Evolutionary conservation across 768 basidiomycete species (phyloP).

Genomic region (Artomyces pyxidatus): DNA sequence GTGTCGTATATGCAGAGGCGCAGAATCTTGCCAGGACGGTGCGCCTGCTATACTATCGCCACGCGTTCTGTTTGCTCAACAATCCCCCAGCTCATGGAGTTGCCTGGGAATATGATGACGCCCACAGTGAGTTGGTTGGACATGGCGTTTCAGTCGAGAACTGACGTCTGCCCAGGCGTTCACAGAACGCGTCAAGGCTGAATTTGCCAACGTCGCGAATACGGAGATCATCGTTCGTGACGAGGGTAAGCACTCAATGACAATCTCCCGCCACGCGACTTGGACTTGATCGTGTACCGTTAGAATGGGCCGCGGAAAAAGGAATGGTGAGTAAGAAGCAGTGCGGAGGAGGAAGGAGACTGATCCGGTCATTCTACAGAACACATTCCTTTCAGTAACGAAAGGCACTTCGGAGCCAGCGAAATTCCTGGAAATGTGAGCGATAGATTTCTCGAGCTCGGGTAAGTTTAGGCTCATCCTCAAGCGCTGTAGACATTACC

Average conservation of each 20-base stretch:
- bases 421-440: slow-evolving; percentile 79
- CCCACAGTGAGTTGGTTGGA: slow-evolving; percentile 48
- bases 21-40: slow-evolving; percentile 80
- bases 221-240: slow-evolving; percentile 67
- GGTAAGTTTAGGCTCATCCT: neutral
- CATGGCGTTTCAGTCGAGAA: neutral
- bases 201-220: slow-evolving; percentile 58
- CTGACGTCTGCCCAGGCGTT: slow-evolving; percentile 41
- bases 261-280: slow-evolving; percentile 3
- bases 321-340: slow-evolving; percentile 55
- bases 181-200: slow-evolving; percentile 57
- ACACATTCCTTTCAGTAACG: slow-evolving; percentile 82
- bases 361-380: too few species aligned
- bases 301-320: slow-evolving; percentile 77
- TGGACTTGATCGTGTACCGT: neutral
- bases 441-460: neutral
- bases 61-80: neutral
- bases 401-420: slow-evolving; percentile 77
- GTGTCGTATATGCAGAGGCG: slow-evolving; percentile 62
- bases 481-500: slow-evolving; percentile 44
- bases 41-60: slow-evolving; percentile 13
- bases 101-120: slow-evolving; percentile 81
- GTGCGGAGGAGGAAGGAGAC: too few species aligned
- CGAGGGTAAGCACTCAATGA: slow-evolving; percentile 40
- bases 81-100: slow-evolving; percentile 61